Base-by-base conservation (phyloP, 164 flowering plant species). In the Amborella trichopoda region DNA sequence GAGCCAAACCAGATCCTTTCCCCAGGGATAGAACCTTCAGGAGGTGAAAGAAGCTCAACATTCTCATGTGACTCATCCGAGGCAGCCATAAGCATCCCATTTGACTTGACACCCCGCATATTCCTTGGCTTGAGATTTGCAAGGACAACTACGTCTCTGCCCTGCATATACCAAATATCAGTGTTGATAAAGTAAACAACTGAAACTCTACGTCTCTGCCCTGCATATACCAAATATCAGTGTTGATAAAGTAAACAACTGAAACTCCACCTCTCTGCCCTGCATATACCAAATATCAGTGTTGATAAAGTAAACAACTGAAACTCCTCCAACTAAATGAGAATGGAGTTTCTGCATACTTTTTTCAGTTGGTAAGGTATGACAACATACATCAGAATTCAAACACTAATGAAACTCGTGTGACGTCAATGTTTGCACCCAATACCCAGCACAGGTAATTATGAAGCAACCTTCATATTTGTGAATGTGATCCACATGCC, bases 121-220 rank as follows among this genome's bases (percentile, higher is more conserved):
- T 83, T 90, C 58, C 94, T 72, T 17, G 98, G 83, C 75, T 90
- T 90, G 46, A 90, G 72, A 71, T 90, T 90, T 18, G 93, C 89
- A 51, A 90, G 87, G 18, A 90, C 95, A 48, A 83, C 60, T 0
- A 91, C 98, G 23, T 60, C 62, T 48, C 27, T 56, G 40, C 62
- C 87, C 88, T 65, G 52, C 40, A 65, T 16, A 16, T 12, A 19
- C 5, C n/a, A 32, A 24, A 19, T 13, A 38, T 21, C 24, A 4
- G 46, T n/a, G n/a, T n/a, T n/a, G n/a, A n/a, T n/a, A n/a, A n/a
- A n/a, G n/a, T n/a, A n/a, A n/a, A n/a, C n/a, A n/a, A n/a, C n/a
- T n/a, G n/a, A n/a, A n/a, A n/a, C n/a, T n/a, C 60, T 0, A 91
- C 98, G 23, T 60, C 62, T 48, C 27, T 56, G 40, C 62, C 87